Conservation (phyloP, 2,329 filamentous ascomycete genomes). For the Diplocarpon mali region DNA sequence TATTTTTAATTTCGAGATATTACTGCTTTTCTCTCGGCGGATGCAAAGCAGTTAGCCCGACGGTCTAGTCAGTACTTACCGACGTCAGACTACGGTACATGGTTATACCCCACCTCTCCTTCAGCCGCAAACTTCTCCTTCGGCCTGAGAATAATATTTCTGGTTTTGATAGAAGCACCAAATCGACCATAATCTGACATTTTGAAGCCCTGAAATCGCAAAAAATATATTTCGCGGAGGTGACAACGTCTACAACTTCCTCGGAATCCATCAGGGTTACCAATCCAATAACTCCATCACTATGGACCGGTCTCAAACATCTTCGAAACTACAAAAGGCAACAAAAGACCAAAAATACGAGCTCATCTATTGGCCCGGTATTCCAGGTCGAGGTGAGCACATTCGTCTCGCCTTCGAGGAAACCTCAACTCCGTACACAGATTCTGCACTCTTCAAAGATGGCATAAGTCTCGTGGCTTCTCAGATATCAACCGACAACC, state of each 20-base stretch:
- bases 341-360: conserved; percentile 28
- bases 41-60: no score
- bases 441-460: conserved; percentile 42
- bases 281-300: not conserved
- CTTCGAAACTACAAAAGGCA: conserved; percentile 33
- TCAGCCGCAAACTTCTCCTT: no score
- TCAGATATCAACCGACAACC: conserved; percentile 34
- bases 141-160: no score
- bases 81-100: no score
- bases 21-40: no score
- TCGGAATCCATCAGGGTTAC: not conserved
- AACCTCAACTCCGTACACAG: conserved; percentile 50
- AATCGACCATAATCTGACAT: no score
- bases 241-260: not conserved
- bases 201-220: not conserved
- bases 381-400: conserved; percentile 66
- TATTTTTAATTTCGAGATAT: no score
- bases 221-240: not conserved
- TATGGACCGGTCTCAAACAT: conserved; percentile 7
- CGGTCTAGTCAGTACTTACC: no score
- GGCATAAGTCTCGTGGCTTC: conserved; percentile 40
- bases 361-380: conserved; percentile 17
- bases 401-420: conserved; percentile 65
- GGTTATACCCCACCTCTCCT: no score
- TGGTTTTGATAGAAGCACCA: no score